Base-by-base conservation (phyloP, 805 yeast species). In the Sungouiella blattae region DNA sequence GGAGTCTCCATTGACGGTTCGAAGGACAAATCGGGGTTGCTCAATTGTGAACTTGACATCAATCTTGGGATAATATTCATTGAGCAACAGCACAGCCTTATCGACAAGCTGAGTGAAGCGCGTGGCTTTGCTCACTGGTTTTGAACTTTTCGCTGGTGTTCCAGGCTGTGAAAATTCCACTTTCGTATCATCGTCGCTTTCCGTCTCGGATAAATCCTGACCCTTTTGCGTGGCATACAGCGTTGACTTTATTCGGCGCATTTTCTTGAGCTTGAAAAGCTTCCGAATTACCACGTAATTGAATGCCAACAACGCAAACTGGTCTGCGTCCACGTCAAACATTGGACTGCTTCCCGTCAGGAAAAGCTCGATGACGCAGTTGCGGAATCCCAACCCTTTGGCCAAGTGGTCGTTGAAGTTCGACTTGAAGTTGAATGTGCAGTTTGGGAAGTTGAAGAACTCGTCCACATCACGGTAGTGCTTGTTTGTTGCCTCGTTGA, bases 311-410 rank as follows among this genome's bases (percentile, higher is more conserved):
- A 53, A 49, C 14, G 64, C 57, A 14, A 62, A 41, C 23, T 64
- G 63, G 6, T 40, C 40, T 4, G 64, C 59, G 37, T 58, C 55
- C 28, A 66, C 42, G 40, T 68, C 73, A 6, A 68, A 26, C 6
- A 66, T 49, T 3, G 73, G 72, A 30, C 64, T 60, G 24, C 62
- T 56, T 13, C 64, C 57, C 0, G 72, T 57, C 18, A 59, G 49
- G 41, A 60, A 66, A 6, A 64, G 36, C 40, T 68, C 73, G 16
- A 65, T 39, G 2, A 60, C 57, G 35, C 64, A 61, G 30, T 62
- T 52, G 36, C 60, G 56, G 40, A 66, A 62, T 1, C 71, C 71
- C 22, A 46, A 43, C 0, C 66, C 71, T 28, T 48, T 43, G 4
- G 58, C 53, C 26, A 68, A 42, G 26, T 53, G 55, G 35, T 60